Conservation (phyloP, 805 yeast species). For the Middelhovenomyces tepae region DNA sequence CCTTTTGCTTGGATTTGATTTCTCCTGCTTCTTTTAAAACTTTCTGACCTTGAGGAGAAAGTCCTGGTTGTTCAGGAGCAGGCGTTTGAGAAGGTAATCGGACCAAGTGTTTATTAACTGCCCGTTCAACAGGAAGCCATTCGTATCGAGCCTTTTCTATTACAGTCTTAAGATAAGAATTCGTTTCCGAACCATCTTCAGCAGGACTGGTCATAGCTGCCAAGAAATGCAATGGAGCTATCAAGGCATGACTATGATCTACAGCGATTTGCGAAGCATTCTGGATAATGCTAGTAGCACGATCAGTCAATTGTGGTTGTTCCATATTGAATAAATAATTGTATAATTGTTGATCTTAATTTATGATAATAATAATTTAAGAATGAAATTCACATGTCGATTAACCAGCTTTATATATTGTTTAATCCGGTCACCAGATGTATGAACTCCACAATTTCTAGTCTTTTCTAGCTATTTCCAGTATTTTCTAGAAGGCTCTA, state of each 20-base stretch:
- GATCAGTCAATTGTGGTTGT: constrained; percentile 70
- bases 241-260: constrained; percentile 75
- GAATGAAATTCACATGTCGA: no score
- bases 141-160: constrained; percentile 83
- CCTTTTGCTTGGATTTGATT: constrained; percentile 81
- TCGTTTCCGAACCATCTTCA: constrained; percentile 41
- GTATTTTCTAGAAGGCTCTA: no score
- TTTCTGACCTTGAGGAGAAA: constrained; percentile 68
- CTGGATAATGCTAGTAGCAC: constrained; percentile 75
- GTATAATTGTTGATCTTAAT: background rate
- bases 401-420: no score
- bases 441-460: no score
- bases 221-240: constrained; percentile 79
- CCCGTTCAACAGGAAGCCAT: constrained; percentile 69
- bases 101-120: constrained; percentile 73
- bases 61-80: constrained; percentile 72
- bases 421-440: no score
- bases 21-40: constrained; percentile 67
- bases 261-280: constrained; percentile 74
- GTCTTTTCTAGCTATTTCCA: no score
- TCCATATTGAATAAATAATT: constrained; percentile 4
- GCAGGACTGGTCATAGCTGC: constrained; percentile 80
- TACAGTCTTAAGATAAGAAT: constrained; percentile 65
- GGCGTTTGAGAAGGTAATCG: constrained; percentile 84
- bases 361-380: constrained; percentile 1